Base-by-base conservation (phyloP, 805 yeast genomes). In the Myxozyma geophila region DNA sequence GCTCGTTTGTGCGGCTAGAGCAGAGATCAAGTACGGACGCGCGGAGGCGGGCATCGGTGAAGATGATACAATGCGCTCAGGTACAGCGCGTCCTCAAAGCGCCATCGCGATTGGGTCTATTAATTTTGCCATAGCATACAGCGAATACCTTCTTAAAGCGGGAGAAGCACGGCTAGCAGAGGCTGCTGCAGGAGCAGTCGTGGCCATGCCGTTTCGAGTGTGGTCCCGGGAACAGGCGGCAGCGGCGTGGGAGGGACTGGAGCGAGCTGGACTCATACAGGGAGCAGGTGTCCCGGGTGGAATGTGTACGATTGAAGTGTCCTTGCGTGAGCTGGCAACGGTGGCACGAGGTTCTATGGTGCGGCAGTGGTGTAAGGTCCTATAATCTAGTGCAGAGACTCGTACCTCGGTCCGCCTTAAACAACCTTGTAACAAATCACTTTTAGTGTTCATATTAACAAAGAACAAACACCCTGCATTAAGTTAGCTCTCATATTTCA, bases 101-200 rank as follows among this genome's bases (percentile, higher is more conserved):
- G n/a, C 50, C 8, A 23, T 19, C 47, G 37, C 48, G 8, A 7
- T 37, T 28, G 85, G 80, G 13, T 79, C 80, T n/a, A 82, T 90
- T 19, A 92, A 90, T 73, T 87, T 92, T 75, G 89, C 89, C 68
- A 76, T 91, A 62, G 88, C 87, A 0, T 88, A 86, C 73, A 86
- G 85, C 39, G 98, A 93, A 74, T 93, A 90, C 74, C 51, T 55
- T 49, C 39, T 56, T 21, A 66, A 56, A 28, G 62, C 63, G n/a
- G 62, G 58, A n/a, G 46, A 47, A 52, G 39, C 67, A 19, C 50
- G 63, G 50, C 53, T 60, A n/a, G 66, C 63, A 15, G 71, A 73
- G n/a, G 78, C 76, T 1, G 81, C 86, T 79, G 79, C 85, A 39
- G 84, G 80, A 51, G 74, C 72, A 10, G 71, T 81, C 15, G 64